Evolutionary conservation across 345 rosid genomes (phyloP).

Genomic region (Salix viminalis): DNA sequence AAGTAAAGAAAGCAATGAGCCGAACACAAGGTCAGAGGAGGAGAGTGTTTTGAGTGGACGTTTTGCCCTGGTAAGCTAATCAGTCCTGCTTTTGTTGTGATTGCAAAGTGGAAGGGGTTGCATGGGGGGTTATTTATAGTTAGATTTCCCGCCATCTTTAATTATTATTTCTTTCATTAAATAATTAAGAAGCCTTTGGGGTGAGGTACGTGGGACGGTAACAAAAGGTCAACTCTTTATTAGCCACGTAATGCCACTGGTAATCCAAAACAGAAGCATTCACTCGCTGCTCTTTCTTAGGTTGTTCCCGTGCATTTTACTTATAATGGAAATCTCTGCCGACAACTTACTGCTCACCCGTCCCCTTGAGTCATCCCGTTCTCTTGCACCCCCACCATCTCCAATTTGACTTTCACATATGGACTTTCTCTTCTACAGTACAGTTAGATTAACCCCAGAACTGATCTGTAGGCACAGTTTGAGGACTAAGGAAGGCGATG

Average conservation of each 20-base stretch:
- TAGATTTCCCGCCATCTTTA: slow-evolving; percentile 19
- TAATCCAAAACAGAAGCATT: slow-evolving; percentile 22
- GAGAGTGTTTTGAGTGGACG: background rate
- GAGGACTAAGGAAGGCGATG: slow-evolving; percentile 23
- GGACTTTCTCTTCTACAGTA: background rate
- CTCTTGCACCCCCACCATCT: background rate
- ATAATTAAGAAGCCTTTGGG: slow-evolving; percentile 11
- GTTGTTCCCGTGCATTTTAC: background rate
- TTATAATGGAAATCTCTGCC: no score
- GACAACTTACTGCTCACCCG: background rate
- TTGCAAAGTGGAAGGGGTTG: background rate
- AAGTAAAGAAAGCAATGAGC: background rate
- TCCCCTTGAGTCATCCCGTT: slow-evolving; percentile 17
- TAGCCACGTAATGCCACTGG: background rate
- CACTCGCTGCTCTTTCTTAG: background rate
- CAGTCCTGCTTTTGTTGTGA: background rate
- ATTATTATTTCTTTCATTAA: background rate
- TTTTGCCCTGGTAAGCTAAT: background rate
- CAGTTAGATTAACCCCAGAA: background rate
- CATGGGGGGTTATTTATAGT: slow-evolving; percentile 30
- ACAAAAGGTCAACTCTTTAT: slow-evolving; percentile 27
- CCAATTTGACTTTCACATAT: slow-evolving; percentile 7
- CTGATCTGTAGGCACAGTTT: slow-evolving; percentile 31
- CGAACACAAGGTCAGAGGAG: background rate
- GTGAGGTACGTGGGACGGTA: slow-evolving; percentile 26